Evolutionary conservation across 2,329 filamentous ascomycete species (phyloP).

Genomic region (Claviceps humidiphila): DNA sequence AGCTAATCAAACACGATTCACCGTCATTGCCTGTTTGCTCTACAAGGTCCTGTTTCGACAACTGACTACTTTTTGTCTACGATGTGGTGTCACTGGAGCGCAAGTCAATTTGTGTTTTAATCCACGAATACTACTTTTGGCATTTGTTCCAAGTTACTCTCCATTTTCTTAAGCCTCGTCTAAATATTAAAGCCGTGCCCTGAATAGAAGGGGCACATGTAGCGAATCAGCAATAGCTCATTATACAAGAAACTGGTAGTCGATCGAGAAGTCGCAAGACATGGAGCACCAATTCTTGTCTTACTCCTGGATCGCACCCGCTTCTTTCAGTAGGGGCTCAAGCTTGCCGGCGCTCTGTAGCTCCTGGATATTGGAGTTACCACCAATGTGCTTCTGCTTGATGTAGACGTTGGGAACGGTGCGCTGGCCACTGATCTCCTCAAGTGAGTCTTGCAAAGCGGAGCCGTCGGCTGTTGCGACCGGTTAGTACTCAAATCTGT

Average conservation of each 20-base stretch:
- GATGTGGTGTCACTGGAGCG: background rate
- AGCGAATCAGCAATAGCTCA: constrained; percentile 1
- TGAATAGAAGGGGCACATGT: background rate
- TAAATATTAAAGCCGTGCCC: constrained; percentile 3
- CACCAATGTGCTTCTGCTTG: constrained; percentile 78
- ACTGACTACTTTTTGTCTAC: background rate
- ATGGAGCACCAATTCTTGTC: constrained; percentile 5
- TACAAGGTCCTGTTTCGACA: no score
- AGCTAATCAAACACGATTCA: background rate
- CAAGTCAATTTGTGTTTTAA: background rate
- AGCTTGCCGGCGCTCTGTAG: constrained; percentile 36
- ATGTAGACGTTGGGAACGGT: constrained; percentile 97
- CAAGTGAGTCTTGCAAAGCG: constrained; percentile 71
- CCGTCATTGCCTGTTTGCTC: no score
- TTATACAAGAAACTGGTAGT: background rate
- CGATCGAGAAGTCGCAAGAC: background rate
- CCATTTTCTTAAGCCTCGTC: background rate
- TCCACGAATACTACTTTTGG: background rate
- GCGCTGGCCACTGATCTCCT: constrained; percentile 66
- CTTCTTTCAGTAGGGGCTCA: constrained; percentile 27
- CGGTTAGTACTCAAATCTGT: background rate
- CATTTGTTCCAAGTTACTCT: background rate
- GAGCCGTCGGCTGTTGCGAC: constrained; percentile 55
- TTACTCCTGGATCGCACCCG: constrained; percentile 30
- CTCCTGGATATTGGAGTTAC: constrained; percentile 72